Evolutionary conservation across 75 land plant species (phyloP).

Genomic region (Pinus albicaulis): DNA sequence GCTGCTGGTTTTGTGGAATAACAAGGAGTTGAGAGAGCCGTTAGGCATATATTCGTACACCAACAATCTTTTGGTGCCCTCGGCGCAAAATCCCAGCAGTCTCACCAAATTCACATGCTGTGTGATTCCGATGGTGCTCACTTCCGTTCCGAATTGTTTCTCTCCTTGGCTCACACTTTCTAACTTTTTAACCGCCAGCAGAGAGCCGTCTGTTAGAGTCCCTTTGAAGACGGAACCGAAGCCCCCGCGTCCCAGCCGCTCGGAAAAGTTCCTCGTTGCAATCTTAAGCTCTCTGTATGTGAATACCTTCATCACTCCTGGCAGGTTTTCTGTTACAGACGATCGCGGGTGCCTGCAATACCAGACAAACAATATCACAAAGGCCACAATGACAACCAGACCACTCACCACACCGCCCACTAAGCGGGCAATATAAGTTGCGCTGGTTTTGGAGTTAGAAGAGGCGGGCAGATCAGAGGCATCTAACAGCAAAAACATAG

Average conservation of each 20-base stretch:
- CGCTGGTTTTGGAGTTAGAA: too few relatives aligned
- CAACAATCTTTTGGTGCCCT: conserved; percentile 9
- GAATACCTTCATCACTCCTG: conserved; percentile 23
- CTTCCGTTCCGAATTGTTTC: conserved; percentile 31
- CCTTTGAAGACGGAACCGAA: conserved; percentile 21
- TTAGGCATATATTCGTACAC: conserved; percentile 25
- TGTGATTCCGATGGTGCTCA: conserved; percentile 29
- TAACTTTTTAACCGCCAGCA: conserved; percentile 22
- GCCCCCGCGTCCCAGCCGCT: conserved; percentile 22
- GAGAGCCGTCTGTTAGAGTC: not conserved
- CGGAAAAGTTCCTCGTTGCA: conserved; percentile 14
- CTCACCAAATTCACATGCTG: conserved; percentile 31
- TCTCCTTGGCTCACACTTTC: conserved; percentile 2
- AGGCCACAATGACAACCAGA: too few relatives aligned
- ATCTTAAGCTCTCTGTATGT: conserved; percentile 14
- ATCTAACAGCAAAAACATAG: not conserved
- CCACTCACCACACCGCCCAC: too few relatives aligned
- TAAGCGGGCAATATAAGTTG: too few relatives aligned
- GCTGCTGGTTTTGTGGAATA: conserved; percentile 10
- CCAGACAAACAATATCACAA: too few relatives aligned
- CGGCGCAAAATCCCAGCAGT: conserved; percentile 32
- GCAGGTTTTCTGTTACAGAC: not conserved
- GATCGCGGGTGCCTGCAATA: too few relatives aligned
- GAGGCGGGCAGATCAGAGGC: not conserved
- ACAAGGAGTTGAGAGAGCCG: conserved; percentile 18